Conservation (phyloP, 208 protist species). For the Kentomonas sorsogonicus region DNA sequence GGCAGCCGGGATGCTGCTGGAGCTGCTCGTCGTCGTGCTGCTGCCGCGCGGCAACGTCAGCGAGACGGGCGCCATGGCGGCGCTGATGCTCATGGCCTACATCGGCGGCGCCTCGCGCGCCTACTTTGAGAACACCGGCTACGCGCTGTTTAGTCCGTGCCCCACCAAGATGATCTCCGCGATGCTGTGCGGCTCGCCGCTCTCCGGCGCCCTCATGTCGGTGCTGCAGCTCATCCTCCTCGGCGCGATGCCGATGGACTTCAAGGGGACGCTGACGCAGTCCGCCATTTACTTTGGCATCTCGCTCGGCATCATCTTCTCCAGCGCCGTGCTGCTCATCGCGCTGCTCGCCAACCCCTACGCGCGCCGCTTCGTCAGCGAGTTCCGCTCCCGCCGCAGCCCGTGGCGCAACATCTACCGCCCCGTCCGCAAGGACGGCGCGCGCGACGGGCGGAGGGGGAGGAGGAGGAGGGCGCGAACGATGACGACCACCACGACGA, state of each 20-base stretch:
- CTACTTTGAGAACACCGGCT: conserved; percentile 88
- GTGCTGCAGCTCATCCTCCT: conserved; percentile 76
- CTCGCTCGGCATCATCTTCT: conserved; percentile 55
- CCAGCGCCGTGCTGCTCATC: conserved; percentile 32
- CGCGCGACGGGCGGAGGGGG: background rate
- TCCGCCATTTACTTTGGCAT: conserved; percentile 76
- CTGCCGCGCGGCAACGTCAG: conserved; percentile 34
- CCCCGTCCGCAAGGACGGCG: conserved; percentile 6
- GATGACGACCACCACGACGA: too few relatives aligned
- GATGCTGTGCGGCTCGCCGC: conserved; percentile 62
- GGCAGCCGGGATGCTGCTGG: conserved; percentile 44
- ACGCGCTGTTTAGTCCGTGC: conserved; percentile 77
- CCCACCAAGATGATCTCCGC: conserved; percentile 61
- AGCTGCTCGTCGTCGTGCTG: conserved; percentile 59
- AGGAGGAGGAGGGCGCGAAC: background rate
- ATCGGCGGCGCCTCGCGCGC: conserved; percentile 51
- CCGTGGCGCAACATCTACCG: conserved; percentile 51
- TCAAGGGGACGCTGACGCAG: conserved; percentile 39
- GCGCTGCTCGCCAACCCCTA: conserved; percentile 53
- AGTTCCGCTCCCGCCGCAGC: conserved; percentile 56
- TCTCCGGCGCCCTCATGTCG: conserved; percentile 57
- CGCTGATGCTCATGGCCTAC: conserved; percentile 66
- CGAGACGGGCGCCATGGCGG: conserved; percentile 46
- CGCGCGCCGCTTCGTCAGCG: conserved; percentile 57
- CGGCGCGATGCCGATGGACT: conserved; percentile 46